Conservation (phyloP, 257 asterid species). For the Nicotiana obtusifolia region DNA sequence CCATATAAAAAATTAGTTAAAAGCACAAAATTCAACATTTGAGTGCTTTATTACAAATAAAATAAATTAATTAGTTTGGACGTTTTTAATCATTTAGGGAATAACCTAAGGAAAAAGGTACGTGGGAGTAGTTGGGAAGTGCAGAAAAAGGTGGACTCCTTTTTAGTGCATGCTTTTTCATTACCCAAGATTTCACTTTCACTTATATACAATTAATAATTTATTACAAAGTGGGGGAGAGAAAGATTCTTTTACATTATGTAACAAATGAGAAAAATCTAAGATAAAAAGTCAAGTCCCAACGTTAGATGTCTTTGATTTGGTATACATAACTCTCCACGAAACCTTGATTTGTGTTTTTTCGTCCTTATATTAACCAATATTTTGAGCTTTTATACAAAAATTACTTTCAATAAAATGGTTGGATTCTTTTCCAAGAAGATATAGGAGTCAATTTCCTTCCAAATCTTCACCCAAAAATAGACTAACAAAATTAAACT, state of each 20-base stretch:
- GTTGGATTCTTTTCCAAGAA: slow-evolving; percentile 4
- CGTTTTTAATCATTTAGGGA: slow-evolving; percentile 5
- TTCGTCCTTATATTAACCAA: not conserved
- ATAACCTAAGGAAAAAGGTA: slow-evolving; percentile 1
- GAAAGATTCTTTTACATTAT: slow-evolving; percentile 13
- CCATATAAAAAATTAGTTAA: too few species aligned
- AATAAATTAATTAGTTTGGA: slow-evolving; percentile 1
- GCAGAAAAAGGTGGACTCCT: slow-evolving; percentile 10
- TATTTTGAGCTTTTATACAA: not conserved
- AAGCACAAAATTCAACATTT: slow-evolving; percentile 1
- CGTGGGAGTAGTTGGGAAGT: slow-evolving; percentile 14
- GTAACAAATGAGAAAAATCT: slow-evolving; percentile 2
- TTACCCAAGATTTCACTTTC: slow-evolving; percentile 5
- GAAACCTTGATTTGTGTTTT: slow-evolving; percentile 13
- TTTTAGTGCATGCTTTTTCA: slow-evolving; percentile 9
- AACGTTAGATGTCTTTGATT: not conserved
- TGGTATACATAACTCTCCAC: not conserved
- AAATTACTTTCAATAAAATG: not conserved
- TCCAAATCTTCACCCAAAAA: slow-evolving; percentile 3
- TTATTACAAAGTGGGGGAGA: not conserved
- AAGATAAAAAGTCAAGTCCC: not conserved
- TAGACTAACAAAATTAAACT: not conserved
- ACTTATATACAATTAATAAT: not conserved
- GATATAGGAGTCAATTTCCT: not conserved
- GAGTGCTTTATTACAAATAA: not conserved